Evolutionary conservation across 371 early-diverging fungal genomes (phyloP).

Genomic region (Zychaea mexicana): DNA sequence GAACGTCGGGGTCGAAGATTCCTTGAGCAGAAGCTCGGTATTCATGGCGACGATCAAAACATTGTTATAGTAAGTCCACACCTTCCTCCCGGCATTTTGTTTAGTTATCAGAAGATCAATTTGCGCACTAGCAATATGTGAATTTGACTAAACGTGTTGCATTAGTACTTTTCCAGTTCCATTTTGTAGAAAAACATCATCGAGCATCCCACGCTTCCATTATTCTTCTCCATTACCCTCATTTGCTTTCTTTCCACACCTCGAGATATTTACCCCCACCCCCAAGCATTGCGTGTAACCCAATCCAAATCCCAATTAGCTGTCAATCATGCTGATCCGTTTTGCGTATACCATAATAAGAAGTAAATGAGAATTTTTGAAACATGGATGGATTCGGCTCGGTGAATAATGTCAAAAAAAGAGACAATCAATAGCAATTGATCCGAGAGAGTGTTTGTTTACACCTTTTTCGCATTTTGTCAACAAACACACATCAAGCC

Average conservation of each 20-base stretch:
- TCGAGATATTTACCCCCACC: no score
- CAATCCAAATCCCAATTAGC: not conserved
- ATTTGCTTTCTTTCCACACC: no score
- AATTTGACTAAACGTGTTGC: no score
- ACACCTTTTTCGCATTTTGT: no score
- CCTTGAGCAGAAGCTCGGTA: constrained; percentile 32
- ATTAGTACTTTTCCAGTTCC: not conserved
- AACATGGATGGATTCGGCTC: not conserved
- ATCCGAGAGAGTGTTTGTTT: no score
- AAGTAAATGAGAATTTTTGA: not conserved
- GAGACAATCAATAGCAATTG: no score
- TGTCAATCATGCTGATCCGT: not conserved
- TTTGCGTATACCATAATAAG: no score
- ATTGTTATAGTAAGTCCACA: constrained; percentile 42
- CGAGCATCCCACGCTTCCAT: not conserved
- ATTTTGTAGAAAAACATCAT: not conserved
- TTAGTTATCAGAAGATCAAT: no score
- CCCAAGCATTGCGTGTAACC: not conserved
- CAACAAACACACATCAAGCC: no score
- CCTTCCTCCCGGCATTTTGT: no score
- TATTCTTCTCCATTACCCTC: not conserved
- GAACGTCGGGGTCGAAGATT: constrained; percentile 39
- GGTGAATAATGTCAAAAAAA: not conserved
- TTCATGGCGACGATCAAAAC: constrained; percentile 50
- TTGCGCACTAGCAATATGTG: no score